Evolutionary conservation across 352 stramenopile genomes (phyloP).

Genomic region (Proteromonas lacertae): DNA sequence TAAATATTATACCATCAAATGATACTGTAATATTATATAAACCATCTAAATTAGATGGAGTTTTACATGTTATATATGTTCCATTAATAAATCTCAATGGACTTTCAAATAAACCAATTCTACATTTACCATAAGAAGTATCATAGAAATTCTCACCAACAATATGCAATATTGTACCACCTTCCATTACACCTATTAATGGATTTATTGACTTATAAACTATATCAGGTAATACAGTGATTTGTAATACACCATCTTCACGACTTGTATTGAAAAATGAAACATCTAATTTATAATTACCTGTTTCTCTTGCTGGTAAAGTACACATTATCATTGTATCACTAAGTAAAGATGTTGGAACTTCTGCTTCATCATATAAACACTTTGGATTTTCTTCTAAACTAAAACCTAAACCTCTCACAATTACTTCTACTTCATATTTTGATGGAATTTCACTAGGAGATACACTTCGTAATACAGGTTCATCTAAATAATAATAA

Average conservation of each 20-base stretch:
- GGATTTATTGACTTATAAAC: too few species aligned
- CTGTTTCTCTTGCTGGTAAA: too few species aligned
- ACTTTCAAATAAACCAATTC: conserved; percentile 8
- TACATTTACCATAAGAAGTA: too few species aligned
- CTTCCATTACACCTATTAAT: too few species aligned
- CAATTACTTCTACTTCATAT: neutral
- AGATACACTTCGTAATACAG: neutral
- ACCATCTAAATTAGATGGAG: conserved; percentile 21
- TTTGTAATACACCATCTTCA: too few species aligned
- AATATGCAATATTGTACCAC: too few species aligned
- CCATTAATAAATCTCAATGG: conserved; percentile 10
- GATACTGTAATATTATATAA: conserved; percentile 26
- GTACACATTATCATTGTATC: conserved; percentile 20
- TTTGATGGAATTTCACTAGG: neutral
- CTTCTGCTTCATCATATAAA: conserved; percentile 15
- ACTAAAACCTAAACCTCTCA: conserved; percentile 3
- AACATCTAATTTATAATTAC: too few species aligned
- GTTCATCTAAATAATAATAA: neutral
- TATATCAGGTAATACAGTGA: too few species aligned
- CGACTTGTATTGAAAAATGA: too few species aligned
- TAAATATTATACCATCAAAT: conserved; percentile 29
- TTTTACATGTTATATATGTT: conserved; percentile 14
- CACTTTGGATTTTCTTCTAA: conserved; percentile 13
- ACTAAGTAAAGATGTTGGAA: conserved; percentile 19
- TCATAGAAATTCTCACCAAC: too few species aligned